Evolutionary conservation across 768 basidiomycete species (phyloP), one percentile per base, ranked within the genome.

Genomic region (Coprinellus aureogranulatus): DNA sequence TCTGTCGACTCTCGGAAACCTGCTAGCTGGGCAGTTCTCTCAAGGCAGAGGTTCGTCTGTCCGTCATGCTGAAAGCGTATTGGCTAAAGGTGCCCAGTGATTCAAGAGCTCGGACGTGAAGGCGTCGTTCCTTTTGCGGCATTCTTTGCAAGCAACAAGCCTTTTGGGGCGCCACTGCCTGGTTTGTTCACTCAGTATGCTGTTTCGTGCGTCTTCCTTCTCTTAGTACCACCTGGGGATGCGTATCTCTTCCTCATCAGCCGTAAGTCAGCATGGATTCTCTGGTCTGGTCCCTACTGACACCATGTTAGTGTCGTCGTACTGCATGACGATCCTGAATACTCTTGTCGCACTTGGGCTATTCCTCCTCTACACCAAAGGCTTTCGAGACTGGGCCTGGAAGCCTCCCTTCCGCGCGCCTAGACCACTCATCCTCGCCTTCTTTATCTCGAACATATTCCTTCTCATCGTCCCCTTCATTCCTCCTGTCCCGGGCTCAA

Each of bases 91-190:
- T 34, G 27, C 41, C 9, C 62, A 88, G 87, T 89, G 10, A 79
- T 88, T 9, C 89, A 90, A 65, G 88, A 89, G 67, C 75, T 89
- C 3, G 89, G 88, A 0, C 77, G 87, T 14, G 88, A 90, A 63
- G 88, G 86, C 1, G 75, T 89, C 25, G 72, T 90, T 8, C 89
- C 89, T 0, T 84, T 71, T 61, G 81, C 90, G 0, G 75, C 77
- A 1, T 80, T 88, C 66, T 89, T 90, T 61, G 81, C 88, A 1
- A 86, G 83, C 65, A 89, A 83, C 66, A 82, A 83, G 60, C 89
- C 89, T 0, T 91, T 88, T 70, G 74, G 78, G 57, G 82, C 88
- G 0, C 90, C 90, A 0, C 67, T 87, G 1, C 74, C 82, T 0
- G 88, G 87, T 0, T 72, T 92, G 3, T 78, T 84, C 47, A 72